Percentiles rank a stretch among this genome's conserved stretches.
phyloP scores from a whole-genome alignment of 1,284 basidiomycete genomes.

The Boletus nobilissimus region DNA sequence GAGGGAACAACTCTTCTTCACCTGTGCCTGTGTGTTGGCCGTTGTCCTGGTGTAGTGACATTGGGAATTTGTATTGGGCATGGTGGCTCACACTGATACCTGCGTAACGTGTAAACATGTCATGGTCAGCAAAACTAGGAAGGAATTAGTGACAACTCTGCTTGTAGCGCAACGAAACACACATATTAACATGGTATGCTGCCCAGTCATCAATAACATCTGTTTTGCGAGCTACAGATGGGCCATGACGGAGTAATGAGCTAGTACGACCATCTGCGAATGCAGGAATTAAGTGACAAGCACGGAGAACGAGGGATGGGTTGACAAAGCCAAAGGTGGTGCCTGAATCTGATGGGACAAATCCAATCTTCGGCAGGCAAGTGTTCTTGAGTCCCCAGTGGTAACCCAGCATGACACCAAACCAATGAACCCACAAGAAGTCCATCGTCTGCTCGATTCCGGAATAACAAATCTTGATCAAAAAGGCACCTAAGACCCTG shows the following conservation, averaged over 20 bases:
- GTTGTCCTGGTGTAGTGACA: too few species aligned
- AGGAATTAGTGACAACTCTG: too few species aligned
- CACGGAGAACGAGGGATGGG: conserved; percentile 22
- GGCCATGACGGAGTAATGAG: not conserved
- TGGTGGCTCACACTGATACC: too few species aligned
- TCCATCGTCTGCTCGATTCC: conserved; percentile 21
- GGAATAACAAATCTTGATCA: not conserved
- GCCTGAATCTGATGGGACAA: not conserved
- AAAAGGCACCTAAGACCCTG: conserved; percentile 14
- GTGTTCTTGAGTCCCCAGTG: conserved; percentile 16
- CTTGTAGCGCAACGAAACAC: not conserved
- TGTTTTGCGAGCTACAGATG: not conserved
- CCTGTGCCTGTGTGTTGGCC: too few species aligned
- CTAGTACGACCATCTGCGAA: conserved; percentile 16
- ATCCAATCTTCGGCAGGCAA: conserved; percentile 25
- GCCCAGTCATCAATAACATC: not conserved
- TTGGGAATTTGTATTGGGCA: too few species aligned
- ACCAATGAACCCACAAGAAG: conserved; percentile 29
- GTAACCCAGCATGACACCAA: not conserved
- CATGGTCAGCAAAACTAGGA: too few species aligned
- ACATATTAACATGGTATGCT: not conserved
- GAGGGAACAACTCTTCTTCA: too few species aligned
- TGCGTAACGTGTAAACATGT: too few species aligned
- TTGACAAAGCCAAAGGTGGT: conserved; percentile 26
- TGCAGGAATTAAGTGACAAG: conserved; percentile 24